A percentile compares a stretch with the other conserved stretches of the same genome.
Conservation (phyloP, 2,329 filamentous ascomycete genomes). For the Diaporthe citriasiana region DNA sequence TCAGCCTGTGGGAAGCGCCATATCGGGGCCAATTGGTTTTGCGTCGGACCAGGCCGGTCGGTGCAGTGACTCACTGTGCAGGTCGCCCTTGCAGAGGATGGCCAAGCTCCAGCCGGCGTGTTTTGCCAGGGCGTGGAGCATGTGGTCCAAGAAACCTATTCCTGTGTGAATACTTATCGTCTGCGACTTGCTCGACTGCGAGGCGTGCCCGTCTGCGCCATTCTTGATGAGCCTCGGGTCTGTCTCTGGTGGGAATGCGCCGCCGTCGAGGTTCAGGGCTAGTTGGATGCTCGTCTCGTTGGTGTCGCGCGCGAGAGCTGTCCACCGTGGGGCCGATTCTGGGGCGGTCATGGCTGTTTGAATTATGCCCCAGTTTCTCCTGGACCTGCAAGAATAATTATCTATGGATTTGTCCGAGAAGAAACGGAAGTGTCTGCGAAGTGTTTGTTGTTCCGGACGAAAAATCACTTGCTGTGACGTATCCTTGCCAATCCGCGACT, state of each 20-base stretch:
- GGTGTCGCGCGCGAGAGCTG: conserved; percentile 87
- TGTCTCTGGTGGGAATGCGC: conserved; percentile 77
- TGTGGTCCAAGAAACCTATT: conserved; percentile 98
- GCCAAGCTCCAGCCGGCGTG: conserved; percentile 94
- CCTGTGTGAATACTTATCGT: conserved; percentile 91
- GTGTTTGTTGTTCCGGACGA: not conserved
- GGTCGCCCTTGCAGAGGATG: conserved; percentile 86
- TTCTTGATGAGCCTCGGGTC: conserved; percentile 67
- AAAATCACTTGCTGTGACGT: conserved; percentile 34
- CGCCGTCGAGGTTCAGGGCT: conserved; percentile 93
- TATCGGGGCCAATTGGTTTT: not conserved
- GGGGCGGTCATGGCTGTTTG: conserved; percentile 46
- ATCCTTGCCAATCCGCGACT: conserved; percentile 24
- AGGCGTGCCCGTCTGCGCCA: conserved; percentile 77
- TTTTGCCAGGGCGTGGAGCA: conserved; percentile 97
- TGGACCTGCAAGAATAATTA: not conserved
- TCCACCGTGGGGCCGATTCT: conserved; percentile 70
- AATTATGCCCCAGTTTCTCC: not conserved
- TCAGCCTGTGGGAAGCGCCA: not conserved
- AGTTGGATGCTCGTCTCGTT: conserved; percentile 99
- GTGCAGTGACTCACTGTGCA: conserved; percentile 78
- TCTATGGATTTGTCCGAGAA: not conserved
- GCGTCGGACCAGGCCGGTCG: not conserved
- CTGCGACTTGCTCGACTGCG: conserved; percentile 86
- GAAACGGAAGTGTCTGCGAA: not conserved